phyloP scores from a whole-genome alignment of 139 green algal species.

The Coelastrella sp. region DNA sequence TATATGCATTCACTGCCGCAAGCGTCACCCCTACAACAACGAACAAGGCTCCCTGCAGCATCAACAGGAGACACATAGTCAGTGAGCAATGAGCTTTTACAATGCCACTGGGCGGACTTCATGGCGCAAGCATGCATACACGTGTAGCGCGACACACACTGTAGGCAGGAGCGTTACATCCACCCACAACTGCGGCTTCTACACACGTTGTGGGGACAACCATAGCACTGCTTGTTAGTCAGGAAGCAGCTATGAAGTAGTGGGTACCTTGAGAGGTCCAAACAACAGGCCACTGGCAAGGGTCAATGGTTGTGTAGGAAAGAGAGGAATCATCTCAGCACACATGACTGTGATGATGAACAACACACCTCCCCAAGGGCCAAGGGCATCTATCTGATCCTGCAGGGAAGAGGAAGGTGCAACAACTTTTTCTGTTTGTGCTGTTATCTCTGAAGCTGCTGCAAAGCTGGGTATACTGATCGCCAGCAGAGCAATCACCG shows the following conservation, averaged over 20 bases:
- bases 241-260: no score
- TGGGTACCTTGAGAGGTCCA: constrained; percentile 72
- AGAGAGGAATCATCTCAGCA: constrained; percentile 85
- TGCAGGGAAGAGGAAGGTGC: constrained; percentile 6
- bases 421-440: no score
- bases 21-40: constrained; percentile 65
- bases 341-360: constrained; percentile 77
- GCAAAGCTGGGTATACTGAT: not conserved
- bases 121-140: no score
- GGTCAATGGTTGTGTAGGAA: constrained; percentile 87
- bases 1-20: constrained; percentile 70
- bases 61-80: not conserved
- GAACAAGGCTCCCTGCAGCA: constrained; percentile 62
- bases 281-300: constrained; percentile 86
- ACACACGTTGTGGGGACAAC: no score
- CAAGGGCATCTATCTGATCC: constrained; percentile 73
- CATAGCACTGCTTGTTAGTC: no score
- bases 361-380: constrained; percentile 66
- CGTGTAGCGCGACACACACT: no score
- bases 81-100: not conserved
- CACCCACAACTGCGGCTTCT: no score
- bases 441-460: not conserved
- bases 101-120: no score
- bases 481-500: no score
- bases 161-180: no score